A percentile compares a stretch with the other conserved stretches of the same genome.
Conservation (phyloP, 192 early-diverging fungal genomes). For the Coemansia guatemalensis region DNA sequence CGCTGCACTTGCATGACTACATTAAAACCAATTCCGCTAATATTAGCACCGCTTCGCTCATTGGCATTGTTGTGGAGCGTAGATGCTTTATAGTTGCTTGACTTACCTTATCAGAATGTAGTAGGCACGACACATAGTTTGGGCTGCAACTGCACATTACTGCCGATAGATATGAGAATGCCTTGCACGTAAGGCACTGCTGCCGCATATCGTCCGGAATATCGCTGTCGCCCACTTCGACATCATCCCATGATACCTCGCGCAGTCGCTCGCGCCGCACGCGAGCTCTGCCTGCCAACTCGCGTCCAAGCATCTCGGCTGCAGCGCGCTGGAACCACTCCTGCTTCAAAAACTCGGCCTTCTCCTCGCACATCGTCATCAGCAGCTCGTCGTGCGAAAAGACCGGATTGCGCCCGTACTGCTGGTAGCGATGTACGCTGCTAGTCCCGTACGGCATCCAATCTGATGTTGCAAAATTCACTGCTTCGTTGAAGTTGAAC, state of each 20-base stretch:
- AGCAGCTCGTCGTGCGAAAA: conserved; percentile 95
- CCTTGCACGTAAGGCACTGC: conserved; percentile 71
- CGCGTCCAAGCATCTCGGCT: conserved; percentile 57
- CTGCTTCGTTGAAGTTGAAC: conserved; percentile 95
- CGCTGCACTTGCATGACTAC: conserved; percentile 56
- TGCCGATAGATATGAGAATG: conserved; percentile 70
- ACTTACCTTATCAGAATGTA: conserved; percentile 58
- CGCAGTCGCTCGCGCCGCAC: conserved; percentile 22
- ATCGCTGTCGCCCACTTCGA: conserved; percentile 48
- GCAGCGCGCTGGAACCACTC: conserved; percentile 48
- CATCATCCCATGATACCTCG: conserved; percentile 38
- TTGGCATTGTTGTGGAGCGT: not conserved
- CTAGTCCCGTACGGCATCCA: conserved; percentile 82
- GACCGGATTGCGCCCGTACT: conserved; percentile 76
- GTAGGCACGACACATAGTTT: conserved; percentile 62
- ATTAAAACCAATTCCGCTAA: not conserved
- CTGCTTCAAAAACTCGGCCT: conserved; percentile 13
- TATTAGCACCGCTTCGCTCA: not conserved
- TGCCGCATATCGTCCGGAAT: conserved; percentile 61
- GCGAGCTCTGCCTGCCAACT: conserved; percentile 54
- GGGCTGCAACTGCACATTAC: conserved; percentile 61
- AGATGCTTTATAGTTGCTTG: not conserved
- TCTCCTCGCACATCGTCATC: conserved; percentile 57
- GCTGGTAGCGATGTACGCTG: conserved; percentile 81
- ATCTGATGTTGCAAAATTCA: conserved; percentile 93